A percentile compares a stretch with the other conserved stretches of the same genome.
Evolutionary conservation across 495 filamentous ascomycete species (phyloP).

Genomic region (Clohesyomyces aquaticus): DNA sequence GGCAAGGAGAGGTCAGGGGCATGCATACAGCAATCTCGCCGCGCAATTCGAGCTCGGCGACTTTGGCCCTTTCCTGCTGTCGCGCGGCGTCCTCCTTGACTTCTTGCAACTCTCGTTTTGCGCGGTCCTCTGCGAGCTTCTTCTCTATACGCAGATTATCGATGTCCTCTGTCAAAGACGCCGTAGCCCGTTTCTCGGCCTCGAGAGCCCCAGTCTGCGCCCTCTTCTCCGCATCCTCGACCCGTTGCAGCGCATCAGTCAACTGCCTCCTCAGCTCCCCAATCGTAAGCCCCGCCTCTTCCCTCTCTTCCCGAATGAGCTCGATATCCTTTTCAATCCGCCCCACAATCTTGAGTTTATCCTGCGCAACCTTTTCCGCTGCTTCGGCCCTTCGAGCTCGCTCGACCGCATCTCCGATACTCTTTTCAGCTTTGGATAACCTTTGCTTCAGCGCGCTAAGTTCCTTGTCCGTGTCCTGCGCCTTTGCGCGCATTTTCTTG

Average conservation of each 20-base stretch:
- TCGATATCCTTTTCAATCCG: slow-evolving; percentile 75
- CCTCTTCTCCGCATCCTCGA: slow-evolving; percentile 67
- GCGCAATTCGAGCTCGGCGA: slow-evolving; percentile 77
- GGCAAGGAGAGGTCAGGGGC: not conserved
- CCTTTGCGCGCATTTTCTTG: slow-evolving; percentile 74
- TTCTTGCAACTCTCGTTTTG: slow-evolving; percentile 68
- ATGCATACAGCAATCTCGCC: slow-evolving; percentile 67
- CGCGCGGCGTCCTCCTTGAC: slow-evolving; percentile 72
- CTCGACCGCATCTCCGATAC: slow-evolving; percentile 60
- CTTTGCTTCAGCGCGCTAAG: slow-evolving; percentile 60
- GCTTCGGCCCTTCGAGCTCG: slow-evolving; percentile 64
- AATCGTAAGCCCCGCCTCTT: slow-evolving; percentile 67
- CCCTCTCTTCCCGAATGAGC: slow-evolving; percentile 63
- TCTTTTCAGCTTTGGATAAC: slow-evolving; percentile 69
- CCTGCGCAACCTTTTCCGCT: slow-evolving; percentile 48
- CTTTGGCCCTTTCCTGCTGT: slow-evolving; percentile 70
- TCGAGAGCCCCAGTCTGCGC: slow-evolving; percentile 71
- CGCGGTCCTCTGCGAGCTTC: slow-evolving; percentile 68
- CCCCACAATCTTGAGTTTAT: slow-evolving; percentile 65
- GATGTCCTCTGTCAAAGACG: slow-evolving; percentile 74
- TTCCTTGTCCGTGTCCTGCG: slow-evolving; percentile 66
- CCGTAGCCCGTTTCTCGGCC: slow-evolving; percentile 65
- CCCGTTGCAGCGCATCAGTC: slow-evolving; percentile 66
- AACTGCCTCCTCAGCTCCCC: slow-evolving; percentile 72
- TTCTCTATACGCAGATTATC: slow-evolving; percentile 75